Evolutionary conservation across 1,284 basidiomycete genomes (phyloP), one percentile per base, ranked within the genome.

Genomic region (Cryptococcus hybrid): DNA sequence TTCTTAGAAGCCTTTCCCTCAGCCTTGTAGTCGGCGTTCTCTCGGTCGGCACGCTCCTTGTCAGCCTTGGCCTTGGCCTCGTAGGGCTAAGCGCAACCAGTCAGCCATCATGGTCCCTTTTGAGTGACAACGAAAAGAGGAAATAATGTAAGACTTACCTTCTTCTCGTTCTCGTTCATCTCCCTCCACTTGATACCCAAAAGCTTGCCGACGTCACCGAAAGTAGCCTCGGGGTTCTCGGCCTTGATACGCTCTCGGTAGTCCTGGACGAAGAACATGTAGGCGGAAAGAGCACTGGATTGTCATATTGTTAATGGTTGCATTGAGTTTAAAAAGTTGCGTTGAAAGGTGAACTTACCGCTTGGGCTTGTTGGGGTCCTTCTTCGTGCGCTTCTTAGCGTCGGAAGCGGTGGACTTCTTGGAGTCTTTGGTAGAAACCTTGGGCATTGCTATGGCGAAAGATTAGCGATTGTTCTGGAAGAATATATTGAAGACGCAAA

Each of bases 201-300:
- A 52, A 92, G 82, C 76, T 90, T 91, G 67, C 90, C 90, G 57
- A 92, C 83, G 75, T 92, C 90, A 88, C 93, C 93, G 74, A 97
- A 97, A 59, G 87, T 84, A 42, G 92, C 93, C 60, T 93, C 90
- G 56, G 92, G 91, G 83, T 97, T 96, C 82, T 95, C 94, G 57
- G 84, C 73, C 86, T 94, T 95, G 84, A 97, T 90, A 73, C 88
- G 86, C 80, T 95, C 90, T 75, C 93, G 85, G 88, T 90, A 90
- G 80, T 94, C 93, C 79, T 93, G 90, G 71, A 86, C 88, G 84
- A 97, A 97, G 88, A 94, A 94, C 93, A 98, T 96, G 83, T 96
- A 98, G 55, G 93, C 92, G 52, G 92, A 95, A 54, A 96, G 84
- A 2, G 91, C 88, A 54, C 92, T 75, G 58, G 35, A n/a, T 18